Percentiles rank a stretch among this genome's conserved stretches.
Evolutionary conservation across 1,284 basidiomycete species (phyloP).

Genomic region (Melampsora abietis-canadensis): DNA sequence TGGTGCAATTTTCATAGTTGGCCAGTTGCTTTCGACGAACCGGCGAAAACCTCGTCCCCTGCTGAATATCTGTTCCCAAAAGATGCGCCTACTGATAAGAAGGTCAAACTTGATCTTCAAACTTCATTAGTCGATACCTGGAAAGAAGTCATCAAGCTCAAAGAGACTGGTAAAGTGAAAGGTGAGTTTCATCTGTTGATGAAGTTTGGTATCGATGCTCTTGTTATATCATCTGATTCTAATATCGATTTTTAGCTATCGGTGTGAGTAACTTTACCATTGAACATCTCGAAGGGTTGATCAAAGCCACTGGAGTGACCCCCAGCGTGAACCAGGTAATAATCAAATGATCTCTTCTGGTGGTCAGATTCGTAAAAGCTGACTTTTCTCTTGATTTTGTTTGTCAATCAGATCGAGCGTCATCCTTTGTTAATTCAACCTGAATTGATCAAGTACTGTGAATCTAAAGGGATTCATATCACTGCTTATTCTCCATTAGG

Average conservation of each 20-base stretch:
- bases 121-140: constrained; percentile 52
- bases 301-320: constrained; percentile 51
- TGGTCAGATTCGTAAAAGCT: neutral
- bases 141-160: constrained; percentile 51
- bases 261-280: constrained; percentile 52
- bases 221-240: neutral
- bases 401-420: constrained; percentile 30
- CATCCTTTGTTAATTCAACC: constrained; percentile 39
- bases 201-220: neutral
- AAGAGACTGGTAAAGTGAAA: constrained; percentile 53
- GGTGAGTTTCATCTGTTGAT: constrained; percentile 44
- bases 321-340: constrained; percentile 52
- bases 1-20: constrained; percentile 43
- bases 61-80: constrained; percentile 47
- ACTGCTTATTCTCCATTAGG: constrained; percentile 56
- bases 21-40: constrained; percentile 50
- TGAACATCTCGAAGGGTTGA: constrained; percentile 50
- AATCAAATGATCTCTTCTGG: neutral
- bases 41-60: constrained; percentile 15
- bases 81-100: constrained; percentile 45
- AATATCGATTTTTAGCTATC: constrained; percentile 37
- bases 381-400: neutral
- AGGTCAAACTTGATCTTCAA: constrained; percentile 49
- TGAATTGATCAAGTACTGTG: constrained; percentile 29
- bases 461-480: constrained; percentile 49